Evolutionary conservation across 306 rosid genomes (phyloP).

Genomic region (Quercus bicolor): DNA sequence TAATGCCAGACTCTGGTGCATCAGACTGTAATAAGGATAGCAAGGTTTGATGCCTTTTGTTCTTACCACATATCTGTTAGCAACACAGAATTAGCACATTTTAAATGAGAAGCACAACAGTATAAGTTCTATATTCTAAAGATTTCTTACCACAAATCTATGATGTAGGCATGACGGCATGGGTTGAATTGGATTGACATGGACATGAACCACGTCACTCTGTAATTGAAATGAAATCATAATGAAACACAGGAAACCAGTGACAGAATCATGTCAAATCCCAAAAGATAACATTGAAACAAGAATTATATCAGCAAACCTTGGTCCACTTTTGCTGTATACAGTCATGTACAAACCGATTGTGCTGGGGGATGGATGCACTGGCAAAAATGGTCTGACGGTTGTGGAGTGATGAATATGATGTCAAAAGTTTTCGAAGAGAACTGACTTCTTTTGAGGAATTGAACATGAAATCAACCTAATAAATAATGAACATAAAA

Average conservation of each 20-base stretch:
- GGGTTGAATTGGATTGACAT: constrained; percentile 73
- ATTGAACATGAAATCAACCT: constrained; percentile 94
- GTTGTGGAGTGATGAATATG: constrained; percentile 60
- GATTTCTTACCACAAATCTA: constrained; percentile 66
- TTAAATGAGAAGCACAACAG: constrained; percentile 6
- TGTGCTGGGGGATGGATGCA: constrained; percentile 95
- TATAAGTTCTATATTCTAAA: neutral
- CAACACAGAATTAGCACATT: constrained; percentile 23
- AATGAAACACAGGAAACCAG: neutral
- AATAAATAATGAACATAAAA: constrained; percentile 10
- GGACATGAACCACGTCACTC: constrained; percentile 79
- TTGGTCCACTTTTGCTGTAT: constrained; percentile 98
- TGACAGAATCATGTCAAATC: neutral
- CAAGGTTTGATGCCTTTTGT: constrained; percentile 54
- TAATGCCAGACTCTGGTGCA: constrained; percentile 68
- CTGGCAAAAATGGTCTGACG: constrained; percentile 94
- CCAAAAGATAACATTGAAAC: constrained; percentile 17
- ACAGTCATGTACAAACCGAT: constrained; percentile 71
- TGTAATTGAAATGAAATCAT: constrained; percentile 29
- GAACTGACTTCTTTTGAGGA: constrained; percentile 84
- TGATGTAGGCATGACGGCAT: constrained; percentile 77
- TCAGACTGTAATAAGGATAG: constrained; percentile 64
- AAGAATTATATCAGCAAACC: constrained; percentile 41
- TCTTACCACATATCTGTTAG: constrained; percentile 55
- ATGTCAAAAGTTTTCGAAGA: constrained; percentile 80